These are phyloP conservation scores for Hanseniaspora opuntiae DNA, from an alignment of 805 yeast species.

Conservation along the genomic window DNA sequence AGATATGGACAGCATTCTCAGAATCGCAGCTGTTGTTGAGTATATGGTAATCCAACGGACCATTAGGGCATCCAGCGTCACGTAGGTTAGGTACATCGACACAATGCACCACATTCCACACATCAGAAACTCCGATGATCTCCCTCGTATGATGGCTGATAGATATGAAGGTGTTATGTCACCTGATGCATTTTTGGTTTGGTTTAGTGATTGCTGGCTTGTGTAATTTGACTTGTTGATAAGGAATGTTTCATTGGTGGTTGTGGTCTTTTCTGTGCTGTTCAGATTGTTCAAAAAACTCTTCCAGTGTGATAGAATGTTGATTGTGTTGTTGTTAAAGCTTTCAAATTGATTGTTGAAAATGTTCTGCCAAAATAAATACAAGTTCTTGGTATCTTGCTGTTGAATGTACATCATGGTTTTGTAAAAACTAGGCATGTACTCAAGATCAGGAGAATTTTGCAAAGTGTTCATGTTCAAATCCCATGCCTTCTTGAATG, in stretches of 20 bases:
- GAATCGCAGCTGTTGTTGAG: constrained; percentile 74
- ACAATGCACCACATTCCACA: constrained; percentile 91
- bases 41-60: constrained; percentile 89
- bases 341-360: constrained; percentile 11
- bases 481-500: constrained; percentile 26
- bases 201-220: constrained; percentile 20
- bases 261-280: background rate
- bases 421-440: constrained; percentile 11
- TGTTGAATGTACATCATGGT: constrained; percentile 10
- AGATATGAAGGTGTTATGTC: constrained; percentile 16
- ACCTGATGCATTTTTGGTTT: constrained; percentile 18
- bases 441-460: constrained; percentile 1
- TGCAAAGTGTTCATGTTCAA: constrained; percentile 12
- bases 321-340: constrained; percentile 5
- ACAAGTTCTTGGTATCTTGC: constrained; percentile 11
- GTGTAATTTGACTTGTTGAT: constrained; percentile 19
- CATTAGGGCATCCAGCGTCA: constrained; percentile 78
- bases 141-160: constrained; percentile 38
- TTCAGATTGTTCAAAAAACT: background rate
- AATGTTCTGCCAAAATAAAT: constrained; percentile 7
- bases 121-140: constrained; percentile 64
- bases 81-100: constrained; percentile 68
- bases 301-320: constrained; percentile 3
- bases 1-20: constrained; percentile 74
- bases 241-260: constrained; percentile 17